These are phyloP conservation scores for Euphorbia tirucalli DNA, from an alignment of 345 rosid species.

Conservation along the genomic window DNA sequence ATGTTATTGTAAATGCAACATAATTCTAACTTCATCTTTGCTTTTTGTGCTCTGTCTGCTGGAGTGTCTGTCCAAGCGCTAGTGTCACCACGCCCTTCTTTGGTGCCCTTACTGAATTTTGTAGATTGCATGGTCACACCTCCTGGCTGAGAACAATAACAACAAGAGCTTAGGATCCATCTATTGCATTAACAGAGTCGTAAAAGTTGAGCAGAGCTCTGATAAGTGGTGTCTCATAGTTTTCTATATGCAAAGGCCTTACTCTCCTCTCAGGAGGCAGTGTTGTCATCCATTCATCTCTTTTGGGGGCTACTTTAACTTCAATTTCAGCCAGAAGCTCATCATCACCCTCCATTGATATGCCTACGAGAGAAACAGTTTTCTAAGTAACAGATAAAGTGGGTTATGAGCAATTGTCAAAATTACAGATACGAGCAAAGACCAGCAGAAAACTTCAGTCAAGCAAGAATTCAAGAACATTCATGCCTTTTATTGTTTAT, in stretches of 20 bases:
- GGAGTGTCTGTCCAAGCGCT: conserved; percentile 89
- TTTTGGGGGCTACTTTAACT: conserved; percentile 59
- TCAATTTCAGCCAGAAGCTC: conserved; percentile 71
- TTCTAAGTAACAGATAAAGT: conserved; percentile 11
- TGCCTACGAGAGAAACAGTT: conserved; percentile 46
- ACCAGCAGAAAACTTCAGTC: background rate
- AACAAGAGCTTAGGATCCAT: background rate
- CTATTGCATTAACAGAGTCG: background rate
- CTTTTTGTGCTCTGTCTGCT: conserved; percentile 76
- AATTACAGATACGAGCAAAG: background rate
- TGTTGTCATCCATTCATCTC: conserved; percentile 99
- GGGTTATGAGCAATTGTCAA: background rate
- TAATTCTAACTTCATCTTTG: conserved; percentile 65
- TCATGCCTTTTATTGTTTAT: background rate
- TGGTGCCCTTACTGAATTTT: conserved; percentile 55
- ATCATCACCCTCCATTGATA: conserved; percentile 93
- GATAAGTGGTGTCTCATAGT: background rate
- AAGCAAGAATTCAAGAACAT: background rate
- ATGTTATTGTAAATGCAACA: background rate
- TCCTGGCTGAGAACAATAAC: conserved; percentile 53
- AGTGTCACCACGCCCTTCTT: conserved; percentile 92
- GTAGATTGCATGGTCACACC: conserved; percentile 76
- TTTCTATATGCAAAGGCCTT: conserved; percentile 21
- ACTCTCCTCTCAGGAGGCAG: conserved; percentile 93
- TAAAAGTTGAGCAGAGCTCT: background rate